phyloP scores from a whole-genome alignment of 371 early-diverging fungal genomes.

The Mortierella sp. region DNA sequence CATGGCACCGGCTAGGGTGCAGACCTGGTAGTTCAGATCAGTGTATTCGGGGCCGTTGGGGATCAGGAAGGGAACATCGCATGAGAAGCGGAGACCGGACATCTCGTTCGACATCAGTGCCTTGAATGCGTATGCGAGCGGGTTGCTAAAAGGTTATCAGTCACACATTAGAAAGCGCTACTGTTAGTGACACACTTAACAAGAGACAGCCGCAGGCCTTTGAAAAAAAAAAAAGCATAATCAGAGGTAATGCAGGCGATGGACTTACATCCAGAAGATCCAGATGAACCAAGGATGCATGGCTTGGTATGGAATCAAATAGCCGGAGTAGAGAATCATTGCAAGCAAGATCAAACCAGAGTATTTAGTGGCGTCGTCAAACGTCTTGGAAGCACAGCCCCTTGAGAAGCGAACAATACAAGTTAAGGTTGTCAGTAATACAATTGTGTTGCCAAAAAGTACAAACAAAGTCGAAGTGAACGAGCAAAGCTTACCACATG shows the following conservation, averaged over 20 bases:
- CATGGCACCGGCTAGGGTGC: constrained; percentile 69
- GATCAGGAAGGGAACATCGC: constrained; percentile 62
- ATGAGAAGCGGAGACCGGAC: constrained; percentile 67
- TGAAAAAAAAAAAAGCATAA: constrained; percentile 55
- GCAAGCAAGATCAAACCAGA: constrained; percentile 71
- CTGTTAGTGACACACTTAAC: not conserved
- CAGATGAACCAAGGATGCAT: constrained; percentile 83
- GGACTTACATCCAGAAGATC: constrained; percentile 73
- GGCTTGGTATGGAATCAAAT: constrained; percentile 70
- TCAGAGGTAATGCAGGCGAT: constrained; percentile 51
- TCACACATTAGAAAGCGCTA: not conserved
- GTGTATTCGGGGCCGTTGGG: constrained; percentile 71
- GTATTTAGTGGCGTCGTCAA: constrained; percentile 67
- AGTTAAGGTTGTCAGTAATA: constrained; percentile 11
- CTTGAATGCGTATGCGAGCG: constrained; percentile 78
- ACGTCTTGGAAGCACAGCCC: constrained; percentile 65
- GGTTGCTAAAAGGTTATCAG: constrained; percentile 52
- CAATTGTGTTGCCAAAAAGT: constrained; percentile 2
- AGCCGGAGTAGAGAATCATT: constrained; percentile 74
- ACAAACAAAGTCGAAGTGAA: constrained; percentile 50
- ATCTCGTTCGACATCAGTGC: constrained; percentile 83
- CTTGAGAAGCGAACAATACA: constrained; percentile 10
- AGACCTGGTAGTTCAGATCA: constrained; percentile 70
- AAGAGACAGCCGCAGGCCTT: not conserved
- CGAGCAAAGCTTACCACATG: constrained; percentile 51